Evolutionary conservation across 1,139 yeast genomes (phyloP), one percentile per base, ranked within the genome.

Genomic region (Diutina neorugosa): DNA sequence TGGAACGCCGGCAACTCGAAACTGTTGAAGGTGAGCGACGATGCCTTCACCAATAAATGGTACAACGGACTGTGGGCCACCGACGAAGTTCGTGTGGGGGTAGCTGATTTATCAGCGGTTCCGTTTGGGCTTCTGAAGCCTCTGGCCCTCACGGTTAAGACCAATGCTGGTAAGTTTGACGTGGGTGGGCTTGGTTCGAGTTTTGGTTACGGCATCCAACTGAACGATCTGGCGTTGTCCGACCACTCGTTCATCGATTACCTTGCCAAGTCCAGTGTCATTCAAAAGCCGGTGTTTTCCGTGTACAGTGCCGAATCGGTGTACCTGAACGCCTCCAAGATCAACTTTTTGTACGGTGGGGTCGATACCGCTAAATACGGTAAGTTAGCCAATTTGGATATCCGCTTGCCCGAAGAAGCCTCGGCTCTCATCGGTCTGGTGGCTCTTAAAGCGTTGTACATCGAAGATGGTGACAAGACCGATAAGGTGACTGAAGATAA

Each of bases 151-250:
- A n/a, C 12, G 4, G 12, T 46, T 3, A 25, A 25, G 19, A 46
- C 50, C 23, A 46, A 46, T 27, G 20, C 40, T 11, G 50, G 50
- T 14, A 46, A 46, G 5, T 6, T 46, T 7, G 18, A 23, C 11
- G 21, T 46, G 8, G 41, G 18, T 3, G 50, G 41, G 2, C 27
- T 46, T 18, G 41, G 41, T 5, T 46, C 50, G 23, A 23, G 37
- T n/a, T 46, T 46, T 46, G 50, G 50, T n/a, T 46, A 46, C 19
- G 50, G 50, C 14, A 25, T 46, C 50, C 16, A 25, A 23, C 37
- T 27, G 41, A 46, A 46, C 27, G 37, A 25, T 23, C 16, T 16
- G 40, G 40, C 20, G 3, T 4, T 25, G 2, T 46, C 50, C 8
- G 50, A 46, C n/a, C 50, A 46, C 21, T 46, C 50, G 12, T 46